phyloP scores from a whole-genome alignment of 176 grass and related monocot species.

The Eleusine indica region DNA sequence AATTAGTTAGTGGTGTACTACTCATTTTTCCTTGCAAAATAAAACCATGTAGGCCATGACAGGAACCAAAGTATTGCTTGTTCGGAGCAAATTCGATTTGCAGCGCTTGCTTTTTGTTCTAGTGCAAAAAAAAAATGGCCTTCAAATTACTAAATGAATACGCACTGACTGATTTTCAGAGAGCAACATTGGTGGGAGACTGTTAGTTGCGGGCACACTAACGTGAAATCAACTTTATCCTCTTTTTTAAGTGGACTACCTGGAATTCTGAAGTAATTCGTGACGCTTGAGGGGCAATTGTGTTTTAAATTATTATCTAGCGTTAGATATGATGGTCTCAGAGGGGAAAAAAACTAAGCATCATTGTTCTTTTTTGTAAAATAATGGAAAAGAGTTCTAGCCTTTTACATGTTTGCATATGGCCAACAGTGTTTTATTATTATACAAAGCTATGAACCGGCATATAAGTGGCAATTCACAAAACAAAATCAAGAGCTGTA shows the following conservation, averaged over 20 bases:
- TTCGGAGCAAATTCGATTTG: neutral
- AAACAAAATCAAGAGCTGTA: too few species aligned
- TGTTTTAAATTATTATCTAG: neutral
- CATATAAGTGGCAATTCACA: too few species aligned
- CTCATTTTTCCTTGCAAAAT: neutral
- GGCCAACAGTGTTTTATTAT: too few species aligned
- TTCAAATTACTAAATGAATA: neutral
- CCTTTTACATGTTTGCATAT: too few species aligned
- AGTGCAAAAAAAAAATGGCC: neutral
- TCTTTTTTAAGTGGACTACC: neutral
- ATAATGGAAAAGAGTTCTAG: too few species aligned
- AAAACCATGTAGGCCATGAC: neutral
- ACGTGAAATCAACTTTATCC: neutral
- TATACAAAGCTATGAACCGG: too few species aligned
- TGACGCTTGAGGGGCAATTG: neutral
- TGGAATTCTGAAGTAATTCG: too few species aligned
- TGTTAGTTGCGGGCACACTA: neutral
- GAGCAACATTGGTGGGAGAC: neutral
- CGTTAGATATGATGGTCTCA: too few species aligned
- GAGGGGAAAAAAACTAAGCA: too few species aligned
- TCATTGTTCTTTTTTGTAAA: too few species aligned
- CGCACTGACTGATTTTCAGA: neutral
- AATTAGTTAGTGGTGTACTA: neutral
- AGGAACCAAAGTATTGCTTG: neutral
- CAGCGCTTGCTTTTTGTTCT: neutral